These are phyloP conservation scores for Xenoacremonium recifei DNA, from an alignment of 2,329 filamentous ascomycete species.

Conservation along the genomic window DNA sequence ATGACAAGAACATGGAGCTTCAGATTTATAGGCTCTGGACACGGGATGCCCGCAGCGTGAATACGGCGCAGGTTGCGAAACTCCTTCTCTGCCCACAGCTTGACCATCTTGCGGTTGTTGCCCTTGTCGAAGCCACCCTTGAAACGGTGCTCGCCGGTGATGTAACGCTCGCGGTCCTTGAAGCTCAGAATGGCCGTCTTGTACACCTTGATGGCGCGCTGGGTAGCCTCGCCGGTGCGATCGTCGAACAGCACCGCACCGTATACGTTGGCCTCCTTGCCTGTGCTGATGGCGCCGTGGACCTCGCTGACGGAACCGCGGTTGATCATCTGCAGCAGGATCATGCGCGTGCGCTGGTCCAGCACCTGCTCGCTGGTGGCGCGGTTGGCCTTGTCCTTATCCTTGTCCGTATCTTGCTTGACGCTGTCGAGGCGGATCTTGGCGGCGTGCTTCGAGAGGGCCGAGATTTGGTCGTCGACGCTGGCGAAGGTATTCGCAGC, in stretches of 20 bases:
- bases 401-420: slow-evolving; percentile 50
- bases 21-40: slow-evolving; percentile 83
- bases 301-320: slow-evolving; percentile 85
- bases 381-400: slow-evolving; percentile 87
- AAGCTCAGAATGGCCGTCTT: slow-evolving; percentile 97
- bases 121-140: slow-evolving; percentile 88
- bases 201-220: slow-evolving; percentile 96
- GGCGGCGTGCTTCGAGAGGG: slow-evolving; percentile 78
- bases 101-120: slow-evolving; percentile 95
- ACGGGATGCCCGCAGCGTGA: slow-evolving; percentile 80
- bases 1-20: slow-evolving; percentile 95
- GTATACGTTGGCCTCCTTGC: slow-evolving; percentile 98
- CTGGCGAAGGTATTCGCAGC: slow-evolving; percentile 75
- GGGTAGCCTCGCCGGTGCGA: slow-evolving; percentile 52
- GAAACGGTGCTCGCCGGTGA: slow-evolving; percentile 92
- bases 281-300: slow-evolving; percentile 92
- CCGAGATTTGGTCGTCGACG: slow-evolving; percentile 84
- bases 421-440: slow-evolving; percentile 79
- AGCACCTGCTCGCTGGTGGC: slow-evolving; percentile 94
- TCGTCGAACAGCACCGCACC: slow-evolving; percentile 71
- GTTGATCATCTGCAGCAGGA: slow-evolving; percentile 94
- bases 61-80: slow-evolving; percentile 90
- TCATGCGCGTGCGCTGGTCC: slow-evolving; percentile 92
- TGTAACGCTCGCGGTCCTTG: slow-evolving; percentile 96
- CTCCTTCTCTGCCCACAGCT: slow-evolving; percentile 98